These are phyloP conservation scores for Luffa aegyptiaca DNA, from an alignment of 306 rosid species.

Conservation along the genomic window DNA sequence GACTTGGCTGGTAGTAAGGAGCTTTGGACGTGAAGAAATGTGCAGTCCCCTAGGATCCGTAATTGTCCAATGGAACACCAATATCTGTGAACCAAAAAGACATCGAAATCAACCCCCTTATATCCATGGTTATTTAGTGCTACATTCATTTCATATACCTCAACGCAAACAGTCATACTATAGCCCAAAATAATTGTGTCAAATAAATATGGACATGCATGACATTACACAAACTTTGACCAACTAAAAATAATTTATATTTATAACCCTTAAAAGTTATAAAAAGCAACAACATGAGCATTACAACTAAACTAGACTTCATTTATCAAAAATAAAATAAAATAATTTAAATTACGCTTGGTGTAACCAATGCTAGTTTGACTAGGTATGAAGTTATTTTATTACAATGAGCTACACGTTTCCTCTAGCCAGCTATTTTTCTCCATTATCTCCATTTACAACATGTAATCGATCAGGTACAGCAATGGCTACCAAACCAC, in stretches of 20 bases:
- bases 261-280: not conserved
- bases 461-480: not conserved
- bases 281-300: not conserved
- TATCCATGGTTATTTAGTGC: not conserved
- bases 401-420: not conserved
- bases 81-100: slow-evolving; percentile 43
- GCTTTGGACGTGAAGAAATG: slow-evolving; percentile 77
- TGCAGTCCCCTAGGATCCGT: slow-evolving; percentile 76
- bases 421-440: not conserved
- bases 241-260: not conserved
- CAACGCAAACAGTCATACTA: not conserved
- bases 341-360: not conserved
- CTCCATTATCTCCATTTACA: not conserved
- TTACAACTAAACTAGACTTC: not conserved
- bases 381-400: not conserved
- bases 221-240: not conserved
- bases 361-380: not conserved
- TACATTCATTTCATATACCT: not conserved
- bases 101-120: not conserved
- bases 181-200: not conserved
- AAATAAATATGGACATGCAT: not conserved
- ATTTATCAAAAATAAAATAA: no score
- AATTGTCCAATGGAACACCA: slow-evolving; percentile 93
- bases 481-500: not conserved
- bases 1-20: slow-evolving; percentile 79